Evolutionary conservation across 2,329 filamentous ascomycete genomes (phyloP).

Genomic region (Colletotrichum navitas): DNA sequence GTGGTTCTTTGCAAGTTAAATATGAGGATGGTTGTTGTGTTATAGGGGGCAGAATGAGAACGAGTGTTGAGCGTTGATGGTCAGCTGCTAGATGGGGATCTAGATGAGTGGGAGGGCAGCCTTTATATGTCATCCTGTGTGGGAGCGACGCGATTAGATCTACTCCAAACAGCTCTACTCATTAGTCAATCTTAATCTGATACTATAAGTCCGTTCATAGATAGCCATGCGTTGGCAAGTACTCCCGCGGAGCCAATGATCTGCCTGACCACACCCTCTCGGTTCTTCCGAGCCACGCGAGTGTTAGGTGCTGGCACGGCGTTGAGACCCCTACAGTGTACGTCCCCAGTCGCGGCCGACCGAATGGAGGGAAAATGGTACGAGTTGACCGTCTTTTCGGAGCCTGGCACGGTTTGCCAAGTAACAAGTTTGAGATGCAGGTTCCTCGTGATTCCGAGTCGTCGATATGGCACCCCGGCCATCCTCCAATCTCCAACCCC

Average conservation of each 20-base stretch:
- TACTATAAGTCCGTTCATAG: background rate
- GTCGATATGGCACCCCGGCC: background rate
- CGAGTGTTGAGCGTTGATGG: background rate
- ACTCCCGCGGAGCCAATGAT: no score
- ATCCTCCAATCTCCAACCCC: background rate
- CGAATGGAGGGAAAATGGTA: background rate
- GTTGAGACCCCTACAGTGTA: background rate
- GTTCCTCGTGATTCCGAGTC: background rate
- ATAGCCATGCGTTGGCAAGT: background rate
- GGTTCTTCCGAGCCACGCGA: background rate
- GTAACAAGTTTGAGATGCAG: background rate
- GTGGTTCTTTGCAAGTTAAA: rapidly evolving
- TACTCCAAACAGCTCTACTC: background rate
- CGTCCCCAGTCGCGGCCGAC: background rate
- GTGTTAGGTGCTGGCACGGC: background rate
- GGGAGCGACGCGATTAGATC: background rate
- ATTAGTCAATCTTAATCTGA: background rate
- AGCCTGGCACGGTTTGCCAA: background rate
- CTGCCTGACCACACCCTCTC: background rate
- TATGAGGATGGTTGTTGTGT: background rate
- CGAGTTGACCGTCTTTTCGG: background rate
- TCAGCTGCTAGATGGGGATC: background rate
- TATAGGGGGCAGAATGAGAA: background rate
- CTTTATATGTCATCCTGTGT: background rate
- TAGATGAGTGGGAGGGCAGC: background rate